Conservation (phyloP, 2,329 filamentous ascomycete species). For the Colletotrichum sansevieriae region DNA sequence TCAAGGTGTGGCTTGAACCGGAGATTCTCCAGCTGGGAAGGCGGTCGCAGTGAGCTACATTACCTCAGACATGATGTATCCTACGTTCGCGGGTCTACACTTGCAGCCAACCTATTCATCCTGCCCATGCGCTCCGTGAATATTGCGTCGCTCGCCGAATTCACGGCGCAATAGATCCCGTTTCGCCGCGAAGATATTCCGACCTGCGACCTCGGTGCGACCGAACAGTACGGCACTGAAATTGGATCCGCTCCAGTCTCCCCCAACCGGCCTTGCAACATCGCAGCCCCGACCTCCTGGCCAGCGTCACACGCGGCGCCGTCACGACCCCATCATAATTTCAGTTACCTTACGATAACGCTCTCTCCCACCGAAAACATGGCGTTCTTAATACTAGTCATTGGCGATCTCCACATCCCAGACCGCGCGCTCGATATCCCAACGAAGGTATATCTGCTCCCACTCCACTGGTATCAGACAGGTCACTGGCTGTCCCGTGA, state of each 20-base stretch:
- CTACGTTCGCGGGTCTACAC: not conserved
- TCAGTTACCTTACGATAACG: not conserved
- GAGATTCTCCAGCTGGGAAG: slow-evolving; percentile 8
- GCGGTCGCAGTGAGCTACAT: slow-evolving; percentile 18
- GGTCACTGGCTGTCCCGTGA: slow-evolving; percentile 31
- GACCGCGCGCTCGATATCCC: slow-evolving; percentile 93
- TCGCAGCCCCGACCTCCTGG: slow-evolving; percentile 12
- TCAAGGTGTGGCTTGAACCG: slow-evolving; percentile 19
- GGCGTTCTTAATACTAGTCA: slow-evolving; percentile 90
- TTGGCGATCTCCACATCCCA: slow-evolving; percentile 94
- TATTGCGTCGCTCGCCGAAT: slow-evolving; percentile 6
- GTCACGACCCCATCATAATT: slow-evolving; percentile 11
- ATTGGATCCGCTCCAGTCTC: slow-evolving; percentile 8
- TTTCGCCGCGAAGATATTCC: not conserved
- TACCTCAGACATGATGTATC: not conserved
- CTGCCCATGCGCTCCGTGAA: slow-evolving; percentile 1
- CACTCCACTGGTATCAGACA: slow-evolving; percentile 3
- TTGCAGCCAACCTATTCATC: slow-evolving; percentile 22
- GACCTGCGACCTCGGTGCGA: not conserved
- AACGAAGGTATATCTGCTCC: slow-evolving; percentile 74
- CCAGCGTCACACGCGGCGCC: slow-evolving; percentile 11
- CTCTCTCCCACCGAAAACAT: slow-evolving; percentile 67
- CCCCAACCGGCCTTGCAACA: slow-evolving; percentile 26
- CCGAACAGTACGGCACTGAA: not conserved
- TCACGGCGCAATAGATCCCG: not conserved